phyloP scores from a whole-genome alignment of 345 rosid genomes.

The Firmiana major region DNA sequence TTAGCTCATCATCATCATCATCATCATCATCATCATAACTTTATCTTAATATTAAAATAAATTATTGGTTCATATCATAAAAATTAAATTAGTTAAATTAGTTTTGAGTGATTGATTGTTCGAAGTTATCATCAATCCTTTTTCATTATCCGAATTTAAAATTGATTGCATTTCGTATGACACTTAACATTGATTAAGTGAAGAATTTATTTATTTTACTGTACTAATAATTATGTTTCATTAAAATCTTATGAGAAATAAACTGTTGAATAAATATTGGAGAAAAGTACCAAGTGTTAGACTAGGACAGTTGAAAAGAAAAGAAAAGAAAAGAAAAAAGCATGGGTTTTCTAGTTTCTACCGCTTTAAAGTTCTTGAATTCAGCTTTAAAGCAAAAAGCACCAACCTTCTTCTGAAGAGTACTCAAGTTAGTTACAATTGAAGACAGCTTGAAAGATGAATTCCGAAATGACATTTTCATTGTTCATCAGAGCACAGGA shows the following conservation, averaged over 20 bases:
- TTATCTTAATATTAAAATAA: too few relatives aligned
- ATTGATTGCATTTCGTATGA: too few relatives aligned
- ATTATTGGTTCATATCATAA: too few relatives aligned
- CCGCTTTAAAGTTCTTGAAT: conserved; percentile 1
- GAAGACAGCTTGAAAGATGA: conserved; percentile 15
- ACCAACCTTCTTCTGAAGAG: background rate
- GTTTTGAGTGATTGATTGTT: too few relatives aligned
- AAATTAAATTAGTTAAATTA: too few relatives aligned
- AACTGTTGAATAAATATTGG: background rate
- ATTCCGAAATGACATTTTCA: conserved; percentile 6
- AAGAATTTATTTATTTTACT: too few relatives aligned
- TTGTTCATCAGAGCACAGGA: background rate
- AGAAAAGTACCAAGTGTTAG: background rate
- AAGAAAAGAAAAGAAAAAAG: background rate
- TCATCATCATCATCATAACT: too few relatives aligned
- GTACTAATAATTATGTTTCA: too few relatives aligned
- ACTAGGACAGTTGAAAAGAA: background rate
- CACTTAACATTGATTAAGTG: too few relatives aligned
- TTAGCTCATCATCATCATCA: too few relatives aligned
- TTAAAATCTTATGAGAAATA: background rate
- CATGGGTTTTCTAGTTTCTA: background rate
- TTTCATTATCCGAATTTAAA: too few relatives aligned
- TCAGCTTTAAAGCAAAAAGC: conserved; percentile 14
- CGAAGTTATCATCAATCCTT: too few relatives aligned
- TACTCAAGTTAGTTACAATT: background rate